Conservation (phyloP, 495 filamentous ascomycete species). For the Annulohypoxylon moriforme region DNA sequence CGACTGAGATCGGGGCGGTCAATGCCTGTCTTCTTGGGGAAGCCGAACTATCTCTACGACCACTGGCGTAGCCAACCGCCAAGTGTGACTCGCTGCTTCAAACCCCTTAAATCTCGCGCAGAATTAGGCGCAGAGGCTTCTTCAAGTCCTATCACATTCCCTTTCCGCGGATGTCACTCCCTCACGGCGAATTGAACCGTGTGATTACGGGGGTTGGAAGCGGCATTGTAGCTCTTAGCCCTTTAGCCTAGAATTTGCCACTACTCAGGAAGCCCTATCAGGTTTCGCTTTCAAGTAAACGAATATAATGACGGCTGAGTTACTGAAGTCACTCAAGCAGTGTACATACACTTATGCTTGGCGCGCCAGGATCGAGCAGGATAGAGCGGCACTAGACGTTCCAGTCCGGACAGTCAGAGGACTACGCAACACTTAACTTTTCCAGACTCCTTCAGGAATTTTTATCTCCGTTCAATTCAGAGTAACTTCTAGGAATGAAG, state of each 20-base stretch:
- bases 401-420: constrained; percentile 1
- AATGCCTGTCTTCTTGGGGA: not conserved
- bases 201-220: not conserved
- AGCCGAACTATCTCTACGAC: not conserved
- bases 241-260: not conserved
- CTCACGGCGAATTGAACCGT: not conserved
- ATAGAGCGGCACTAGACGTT: constrained; percentile 12
- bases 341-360: constrained; percentile 18
- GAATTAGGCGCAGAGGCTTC: not conserved
- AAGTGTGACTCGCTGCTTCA: constrained; percentile 6
- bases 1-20: not conserved
- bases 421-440: not conserved
- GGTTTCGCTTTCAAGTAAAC: not conserved
- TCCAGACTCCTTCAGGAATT: not conserved
- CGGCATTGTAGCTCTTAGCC: not conserved
- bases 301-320: not conserved
- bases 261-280: not conserved
- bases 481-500: not conserved
- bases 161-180: not conserved
- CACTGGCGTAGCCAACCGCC: constrained; percentile 2
- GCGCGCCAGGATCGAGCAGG: constrained; percentile 3
- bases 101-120: not conserved
- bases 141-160: not conserved
- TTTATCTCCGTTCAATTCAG: not conserved
- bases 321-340: not conserved